Base-by-base conservation (phyloP, 305 asterid species). In the Fraxinus paxiana region DNA sequence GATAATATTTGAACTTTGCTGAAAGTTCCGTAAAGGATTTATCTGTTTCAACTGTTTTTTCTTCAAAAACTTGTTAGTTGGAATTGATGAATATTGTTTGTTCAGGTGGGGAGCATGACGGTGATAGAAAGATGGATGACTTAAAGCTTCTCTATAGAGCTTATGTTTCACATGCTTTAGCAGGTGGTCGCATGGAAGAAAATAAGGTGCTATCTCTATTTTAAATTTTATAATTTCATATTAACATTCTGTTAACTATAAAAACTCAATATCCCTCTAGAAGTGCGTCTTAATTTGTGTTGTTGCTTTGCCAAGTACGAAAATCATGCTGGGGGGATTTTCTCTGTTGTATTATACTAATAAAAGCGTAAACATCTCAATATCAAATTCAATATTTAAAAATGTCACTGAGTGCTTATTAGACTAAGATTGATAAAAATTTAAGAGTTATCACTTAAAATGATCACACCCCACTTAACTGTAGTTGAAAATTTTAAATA, bases 131-230 rank as follows among this genome's bases (percentile, higher is more conserved):
- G 90, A 88, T 90, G 76, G 93, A 90, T 80, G 98, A 94, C 81
- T 87, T 96, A 86, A 96, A 94, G 88, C 92, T 88, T 85, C 93
- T 96, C 22, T 96, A 90, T 84, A 90, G 88, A 85, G 89, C 94
- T 26, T 96, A 91, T 86, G 82, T 90, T 79, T 78, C 91, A 13
- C 91, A 96, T 87, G 92, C 97, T 84, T 81, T 96, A 82, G 88
- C 97, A 79, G 90, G 91, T 79, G 97, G 98, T 65, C 92, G 89
- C 82, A 89, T 96, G 89, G 98, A 92, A 87, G 97, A 94, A 67
- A 85, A 84, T 70, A 96, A 96, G 99, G 99, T 96, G 83, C 86
- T 35, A 61, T 48, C 30, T 76, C 41, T 46, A 76, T 2, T 43
- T 28, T 17, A n/a, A 5, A 43, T 46, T 75, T 75, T 26, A 6